Base-by-base conservation (phyloP, 2,329 filamentous ascomycete species). In the Penicillium crustosum region DNA sequence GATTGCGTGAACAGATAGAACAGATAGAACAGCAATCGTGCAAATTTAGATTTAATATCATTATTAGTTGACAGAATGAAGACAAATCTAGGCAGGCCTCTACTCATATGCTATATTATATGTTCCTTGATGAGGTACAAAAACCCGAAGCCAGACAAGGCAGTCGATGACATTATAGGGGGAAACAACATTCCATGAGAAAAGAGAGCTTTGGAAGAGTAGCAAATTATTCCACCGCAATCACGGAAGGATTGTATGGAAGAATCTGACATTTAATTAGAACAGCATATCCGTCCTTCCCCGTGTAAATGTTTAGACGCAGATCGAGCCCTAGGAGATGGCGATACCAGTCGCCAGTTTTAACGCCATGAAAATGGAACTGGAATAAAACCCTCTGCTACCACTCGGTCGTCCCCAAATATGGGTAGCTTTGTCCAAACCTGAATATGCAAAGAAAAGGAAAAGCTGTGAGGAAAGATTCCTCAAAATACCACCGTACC, bases 331-430 rank as follows among this genome's bases (percentile, higher is more conserved):
- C 27, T 27, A 44, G 33, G 12, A 45, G 9, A 33, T 45, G 31
- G 21, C 29, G 17, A 53, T 36, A 13, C 21, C 23, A 47, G 29
- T 53, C 50, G 21, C 21, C n/a, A 47, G 39, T 53, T 41, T 53
- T 13, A 47, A 53, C 39, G 50, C 39, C 50, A 45, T 47, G n/a
- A 17, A 47, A 53, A 36, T 53, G 29, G 39, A 53, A 36, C 17
- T 36, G 2, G 15, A 29, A 45, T 35, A 29, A 36, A 43, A 27
- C 12, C 17, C 3, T 36, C 29, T 52, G 29, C 39, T 29, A 35
- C 41, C 7, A 27, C 33, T 15, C 27, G 4, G 21, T 17, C 7
- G 2, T 17, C 29, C 21, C 35, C 29, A 3, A 36, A 53, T 21
- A 21, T 36, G 21, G 8, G 29, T 21, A 47, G 31, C 39, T 27